Conservation (phyloP, 2,329 filamentous ascomycete species). For the Cercospora nicotianae region DNA sequence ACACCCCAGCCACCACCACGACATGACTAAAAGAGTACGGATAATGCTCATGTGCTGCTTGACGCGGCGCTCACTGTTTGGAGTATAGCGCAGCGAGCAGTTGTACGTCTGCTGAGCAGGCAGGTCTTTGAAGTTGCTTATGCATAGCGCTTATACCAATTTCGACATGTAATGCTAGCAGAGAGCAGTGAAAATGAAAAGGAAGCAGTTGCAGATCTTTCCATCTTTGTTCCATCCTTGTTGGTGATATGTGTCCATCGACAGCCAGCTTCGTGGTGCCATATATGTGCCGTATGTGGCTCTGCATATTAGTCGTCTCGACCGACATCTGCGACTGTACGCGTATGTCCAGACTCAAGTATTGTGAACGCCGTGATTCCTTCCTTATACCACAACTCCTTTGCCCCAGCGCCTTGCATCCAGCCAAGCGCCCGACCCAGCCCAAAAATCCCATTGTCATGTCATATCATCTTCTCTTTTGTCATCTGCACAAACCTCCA, state of each 20-base stretch:
- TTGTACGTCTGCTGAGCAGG: slow-evolving; percentile 19
- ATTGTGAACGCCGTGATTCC: not conserved
- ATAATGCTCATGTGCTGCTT: slow-evolving; percentile 20
- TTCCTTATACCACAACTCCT: not conserved
- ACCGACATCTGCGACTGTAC: not conserved
- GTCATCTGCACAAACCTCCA: not conserved
- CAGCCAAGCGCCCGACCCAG: not conserved
- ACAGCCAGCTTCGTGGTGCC: not conserved
- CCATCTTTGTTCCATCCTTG: not conserved
- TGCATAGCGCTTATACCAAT: slow-evolving; percentile 34
- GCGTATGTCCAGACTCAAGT: not conserved
- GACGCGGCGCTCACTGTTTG: slow-evolving; percentile 7
- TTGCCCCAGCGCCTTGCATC: not conserved
- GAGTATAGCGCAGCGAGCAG: slow-evolving; percentile 20
- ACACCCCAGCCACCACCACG: slow-evolving; percentile 15
- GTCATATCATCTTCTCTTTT: not conserved
- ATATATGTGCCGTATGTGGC: not conserved
- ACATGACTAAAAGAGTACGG: slow-evolving; percentile 14
- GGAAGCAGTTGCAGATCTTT: slow-evolving; percentile 12
- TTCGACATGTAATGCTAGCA: slow-evolving; percentile 26
- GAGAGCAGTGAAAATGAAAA: slow-evolving; percentile 15
- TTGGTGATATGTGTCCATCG: not conserved
- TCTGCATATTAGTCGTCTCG: not conserved
- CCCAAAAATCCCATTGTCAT: not conserved
- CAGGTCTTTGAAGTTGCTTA: slow-evolving; percentile 24